These are phyloP conservation scores for Linderniella brevidens DNA, from an alignment of 257 asterid species.

Conservation along the genomic window DNA sequence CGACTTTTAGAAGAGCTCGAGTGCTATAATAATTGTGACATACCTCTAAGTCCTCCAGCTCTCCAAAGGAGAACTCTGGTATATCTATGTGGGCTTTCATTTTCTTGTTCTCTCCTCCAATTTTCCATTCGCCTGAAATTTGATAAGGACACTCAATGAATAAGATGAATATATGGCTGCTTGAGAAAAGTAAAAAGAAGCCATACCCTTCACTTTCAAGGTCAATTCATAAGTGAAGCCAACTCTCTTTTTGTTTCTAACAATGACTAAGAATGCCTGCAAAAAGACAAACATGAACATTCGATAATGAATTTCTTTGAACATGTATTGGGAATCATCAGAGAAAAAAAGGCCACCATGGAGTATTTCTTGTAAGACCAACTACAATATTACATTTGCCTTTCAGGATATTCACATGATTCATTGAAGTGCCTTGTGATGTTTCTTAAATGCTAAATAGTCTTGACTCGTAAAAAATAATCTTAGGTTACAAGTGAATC, in stretches of 20 bases:
- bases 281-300: conserved; percentile 9
- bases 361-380: background rate
- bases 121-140: conserved; percentile 58
- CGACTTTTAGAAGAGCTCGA: too few relatives aligned
- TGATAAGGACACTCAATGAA: background rate
- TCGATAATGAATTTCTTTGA: too few relatives aligned
- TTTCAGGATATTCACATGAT: too few relatives aligned
- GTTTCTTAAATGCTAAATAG: background rate
- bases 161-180: conserved; percentile 3
- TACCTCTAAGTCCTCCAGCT: conserved; percentile 91
- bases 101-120: conserved; percentile 59
- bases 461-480: background rate
- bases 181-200: background rate
- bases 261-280: conserved; percentile 86
- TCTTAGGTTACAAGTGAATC: background rate
- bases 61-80: conserved; percentile 76
- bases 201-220: conserved; percentile 50
- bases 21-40: background rate
- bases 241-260: conserved; percentile 85
- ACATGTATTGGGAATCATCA: background rate
- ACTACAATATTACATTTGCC: too few relatives aligned
- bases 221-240: conserved; percentile 85
- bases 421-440: background rate
- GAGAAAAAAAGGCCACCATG: background rate
- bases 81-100: conserved; percentile 64